Base-by-base conservation (phyloP, 345 rosid genomes). In the Camelina sativa region DNA sequence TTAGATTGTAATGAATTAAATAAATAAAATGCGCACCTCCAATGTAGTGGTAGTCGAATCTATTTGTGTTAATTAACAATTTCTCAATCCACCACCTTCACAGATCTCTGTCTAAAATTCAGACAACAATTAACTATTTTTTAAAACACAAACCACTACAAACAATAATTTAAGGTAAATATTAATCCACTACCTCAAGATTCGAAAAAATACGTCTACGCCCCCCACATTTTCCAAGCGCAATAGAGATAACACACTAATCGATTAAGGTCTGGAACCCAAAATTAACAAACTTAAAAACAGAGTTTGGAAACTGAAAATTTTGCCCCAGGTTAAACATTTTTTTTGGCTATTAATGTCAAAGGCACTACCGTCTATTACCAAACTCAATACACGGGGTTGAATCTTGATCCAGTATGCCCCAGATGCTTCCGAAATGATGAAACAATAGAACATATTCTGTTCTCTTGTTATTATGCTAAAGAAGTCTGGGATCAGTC, bases 41-140 rank as follows among this genome's bases (percentile, higher is more conserved):
- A 64, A 65, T 73, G 65, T 37, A 58, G 3, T 74, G 53, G 61
- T 37, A 58, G 3, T 74, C 44, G 67, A 66, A 48, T 50, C 53
- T 58, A n/a, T 0, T 74, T 58, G 66, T 57, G 64, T 15, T 35
- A 56, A 65, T 16, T 25, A 65, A 74, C 60, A 57, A 48, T 66
- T 57, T 74, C 35, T 38, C 11, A 50, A 0, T 9, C 40, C 67
- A 75, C 79, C 55, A 55, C 16, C 35, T 41, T 59, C 44, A 50
- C 67, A 67, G 67, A 67, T 59, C 69, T 52, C 73, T 58, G 79
- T 67, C 78, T 59, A 59, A 17, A 37, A 6, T 67, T 16, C 5
- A 10, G 44, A 50, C 53, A 66, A 58, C 17, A 23, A 16, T 37
- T 16, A 67, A 48, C 32, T 74, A 65, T 41, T 65, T 65, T 25